These are phyloP conservation scores for Cornus florida DNA, from an alignment of 148 eudicot species.

Conservation along the genomic window DNA sequence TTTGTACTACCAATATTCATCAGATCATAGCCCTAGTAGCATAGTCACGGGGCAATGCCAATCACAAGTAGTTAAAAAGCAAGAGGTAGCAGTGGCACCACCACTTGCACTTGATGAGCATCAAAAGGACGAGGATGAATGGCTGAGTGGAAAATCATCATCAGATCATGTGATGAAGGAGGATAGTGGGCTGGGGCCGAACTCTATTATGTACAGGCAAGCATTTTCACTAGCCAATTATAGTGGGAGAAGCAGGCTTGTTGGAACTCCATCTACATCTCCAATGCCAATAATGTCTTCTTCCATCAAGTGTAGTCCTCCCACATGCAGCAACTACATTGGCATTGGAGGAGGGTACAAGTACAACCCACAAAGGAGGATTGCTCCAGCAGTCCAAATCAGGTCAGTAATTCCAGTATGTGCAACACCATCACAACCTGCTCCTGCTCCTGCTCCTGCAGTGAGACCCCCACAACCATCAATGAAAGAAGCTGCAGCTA, in stretches of 20 bases:
- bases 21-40: neutral
- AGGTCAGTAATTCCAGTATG: slow-evolving; percentile 49
- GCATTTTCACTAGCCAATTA: neutral
- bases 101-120: slow-evolving; percentile 5
- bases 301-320: neutral
- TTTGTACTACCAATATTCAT: neutral
- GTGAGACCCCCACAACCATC: neutral
- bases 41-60: too few relatives aligned
- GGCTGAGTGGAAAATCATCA: slow-evolving; percentile 11
- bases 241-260: neutral
- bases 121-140: slow-evolving; percentile 23
- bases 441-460: neutral
- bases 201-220: neutral
- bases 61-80: slow-evolving; percentile 5
- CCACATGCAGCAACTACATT: slow-evolving; percentile 19
- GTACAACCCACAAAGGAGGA: slow-evolving; percentile 19
- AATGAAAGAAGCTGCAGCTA: slow-evolving; percentile 15
- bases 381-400: slow-evolving; percentile 47
- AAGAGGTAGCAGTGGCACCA: neutral
- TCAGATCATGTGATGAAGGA: neutral
- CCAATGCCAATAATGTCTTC: neutral
- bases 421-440: slow-evolving; percentile 24
- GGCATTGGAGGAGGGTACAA: slow-evolving; percentile 17
- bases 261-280: slow-evolving; percentile 14
- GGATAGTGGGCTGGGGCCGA: neutral